A percentile compares a stretch with the other conserved stretches of the same genome.
Conservation (phyloP, 306 rosid genomes). For the Prunus padus region DNA sequence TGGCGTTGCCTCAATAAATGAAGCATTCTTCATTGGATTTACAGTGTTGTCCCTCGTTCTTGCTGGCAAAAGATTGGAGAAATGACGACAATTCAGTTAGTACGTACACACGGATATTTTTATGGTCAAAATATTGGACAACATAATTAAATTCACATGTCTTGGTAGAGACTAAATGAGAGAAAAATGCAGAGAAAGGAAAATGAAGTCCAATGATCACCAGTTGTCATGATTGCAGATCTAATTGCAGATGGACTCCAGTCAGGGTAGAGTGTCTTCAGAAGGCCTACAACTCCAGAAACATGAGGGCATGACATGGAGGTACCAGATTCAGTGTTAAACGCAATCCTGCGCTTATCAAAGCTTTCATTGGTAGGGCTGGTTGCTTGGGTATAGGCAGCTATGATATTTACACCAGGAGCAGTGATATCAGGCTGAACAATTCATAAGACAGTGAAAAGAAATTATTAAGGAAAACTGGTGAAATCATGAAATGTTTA, state of each 20-base stretch:
- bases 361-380: slow-evolving; percentile 37
- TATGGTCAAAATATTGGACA: background rate
- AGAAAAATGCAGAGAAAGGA: background rate
- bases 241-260: slow-evolving; percentile 71
- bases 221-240: slow-evolving; percentile 68
- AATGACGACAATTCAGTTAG: background rate
- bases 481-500: background rate
- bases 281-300: slow-evolving; percentile 68
- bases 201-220: slow-evolving; percentile 18
- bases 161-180: background rate
- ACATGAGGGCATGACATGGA: slow-evolving; percentile 89
- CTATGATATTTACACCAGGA: slow-evolving; percentile 69
- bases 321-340: slow-evolving; percentile 60
- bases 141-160: too few species aligned
- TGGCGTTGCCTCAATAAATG: slow-evolving; percentile 33
- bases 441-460: background rate
- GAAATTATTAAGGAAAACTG: background rate
- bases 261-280: slow-evolving; percentile 48
- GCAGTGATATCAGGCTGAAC: slow-evolving; percentile 75
- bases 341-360: slow-evolving; percentile 54
- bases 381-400: slow-evolving; percentile 47
- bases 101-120: background rate
- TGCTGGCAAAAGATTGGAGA: slow-evolving; percentile 27
- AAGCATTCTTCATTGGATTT: slow-evolving; percentile 40
- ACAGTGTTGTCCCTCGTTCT: slow-evolving; percentile 55